Base-by-base conservation (phyloP, 768 basidiomycete genomes). In the Suillus subluteus region DNA sequence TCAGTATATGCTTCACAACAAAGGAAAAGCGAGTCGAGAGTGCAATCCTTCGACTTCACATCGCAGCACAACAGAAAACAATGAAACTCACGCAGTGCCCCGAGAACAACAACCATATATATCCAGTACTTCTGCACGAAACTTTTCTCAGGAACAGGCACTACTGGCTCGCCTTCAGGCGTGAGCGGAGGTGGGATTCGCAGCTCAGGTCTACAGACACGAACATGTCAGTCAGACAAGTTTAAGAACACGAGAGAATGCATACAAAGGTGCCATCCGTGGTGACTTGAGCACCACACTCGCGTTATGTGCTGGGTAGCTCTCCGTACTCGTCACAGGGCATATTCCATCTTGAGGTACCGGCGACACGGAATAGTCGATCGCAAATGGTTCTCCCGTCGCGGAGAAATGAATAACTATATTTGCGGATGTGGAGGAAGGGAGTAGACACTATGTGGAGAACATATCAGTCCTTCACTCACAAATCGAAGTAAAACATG, bases 51-150 rank as follows among this genome's bases (percentile, higher is more conserved):
- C 48, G 23, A 59, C 26, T 38, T 58, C 35, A 66, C 8, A n/a
- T n/a, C n/a, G n/a, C n/a, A 59, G 5, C 50, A 30, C 35, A 58
- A 15, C 61, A 5, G 26, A 26, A 41, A 30, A 18, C 11, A 26
- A 30, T 21, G 44, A 15, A 63, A 84, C 89, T 76, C 73, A 92
- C 90, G 63, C 21, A 91, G 72, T 54, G 88, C 85, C 21, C 91
- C 73, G 12, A 90, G 75, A 54, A 86, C 75, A 4, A 87, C 82
- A 50, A 83, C 79, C 44, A 94, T 85, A 71, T 95, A 95, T 77
- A 95, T 82, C 95, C 95, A 96, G 76, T 96, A 96, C 75, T 95
- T 96, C 73, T 94, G 91, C 50, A 95, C 65, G 77, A 96, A 94
- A 13, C 87, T 80, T 77, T 95, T 91, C 73, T 96, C 93, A 0